Evolutionary conservation across 1,284 basidiomycete species (phyloP).

Genomic region (Ustanciosporium gigantosporum): DNA sequence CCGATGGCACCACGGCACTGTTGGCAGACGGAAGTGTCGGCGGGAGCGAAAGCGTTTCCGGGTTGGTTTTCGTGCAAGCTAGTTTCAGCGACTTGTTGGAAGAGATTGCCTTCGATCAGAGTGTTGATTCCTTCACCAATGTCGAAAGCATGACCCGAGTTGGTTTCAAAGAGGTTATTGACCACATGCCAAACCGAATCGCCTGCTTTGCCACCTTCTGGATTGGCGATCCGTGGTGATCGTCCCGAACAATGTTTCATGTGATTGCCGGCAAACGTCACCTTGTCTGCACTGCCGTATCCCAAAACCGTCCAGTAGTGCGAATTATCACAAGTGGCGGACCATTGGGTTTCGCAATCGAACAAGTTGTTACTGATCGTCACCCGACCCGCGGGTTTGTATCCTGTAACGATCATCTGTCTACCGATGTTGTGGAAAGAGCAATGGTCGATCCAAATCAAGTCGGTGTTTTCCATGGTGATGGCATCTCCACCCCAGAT

Average conservation of each 20-base stretch:
- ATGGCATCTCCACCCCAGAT: conserved; percentile 54
- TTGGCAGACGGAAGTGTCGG: conserved; percentile 5
- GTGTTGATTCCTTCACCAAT: conserved; percentile 13
- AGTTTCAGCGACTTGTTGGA: conserved; percentile 21
- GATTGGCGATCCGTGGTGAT: conserved; percentile 22
- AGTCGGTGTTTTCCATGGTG: conserved; percentile 22
- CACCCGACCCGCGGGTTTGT: conserved; percentile 4
- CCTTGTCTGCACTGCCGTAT: conserved; percentile 23
- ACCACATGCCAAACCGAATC: conserved; percentile 29
- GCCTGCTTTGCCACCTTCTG: conserved; percentile 2
- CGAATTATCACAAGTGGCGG: conserved; percentile 23
- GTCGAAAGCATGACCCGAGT: conserved; percentile 24
- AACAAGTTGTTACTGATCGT: conserved; percentile 34
- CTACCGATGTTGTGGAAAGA: conserved; percentile 44
- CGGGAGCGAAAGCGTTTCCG: conserved; percentile 17
- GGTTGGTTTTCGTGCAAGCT: conserved; percentile 15
- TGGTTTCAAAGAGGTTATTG: conserved; percentile 16
- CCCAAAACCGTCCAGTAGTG: conserved; percentile 39
- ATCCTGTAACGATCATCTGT: conserved; percentile 33
- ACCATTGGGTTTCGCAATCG: conserved; percentile 30
- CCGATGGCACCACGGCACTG: conserved; percentile 16
- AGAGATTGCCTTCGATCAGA: conserved; percentile 36
- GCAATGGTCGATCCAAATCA: conserved; percentile 47
- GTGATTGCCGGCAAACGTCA: conserved; percentile 25
- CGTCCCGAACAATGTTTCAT: conserved; percentile 36